phyloP scores from a whole-genome alignment of 2,329 filamentous ascomycete species.

The Aspergillus udagawae region DNA sequence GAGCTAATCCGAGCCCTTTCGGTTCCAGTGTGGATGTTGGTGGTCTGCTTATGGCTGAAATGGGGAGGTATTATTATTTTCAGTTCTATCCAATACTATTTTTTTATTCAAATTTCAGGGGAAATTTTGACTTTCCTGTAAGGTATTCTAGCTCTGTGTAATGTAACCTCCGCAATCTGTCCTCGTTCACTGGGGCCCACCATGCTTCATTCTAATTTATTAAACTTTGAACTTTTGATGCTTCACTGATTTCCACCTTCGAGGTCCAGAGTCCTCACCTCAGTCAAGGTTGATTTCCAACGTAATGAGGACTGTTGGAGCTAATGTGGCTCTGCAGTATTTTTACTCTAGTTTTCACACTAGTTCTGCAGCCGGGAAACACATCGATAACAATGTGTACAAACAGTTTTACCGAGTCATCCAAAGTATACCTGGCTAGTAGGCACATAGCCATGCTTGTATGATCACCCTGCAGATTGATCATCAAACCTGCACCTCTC shows the following conservation, averaged over 20 bases:
- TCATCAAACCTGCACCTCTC: constrained; percentile 5
- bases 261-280: too few species aligned
- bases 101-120: neutral
- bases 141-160: neutral
- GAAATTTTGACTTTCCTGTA: neutral
- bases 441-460: constrained; percentile 14
- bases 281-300: neutral
- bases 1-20: neutral
- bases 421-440: neutral
- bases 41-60: constrained; percentile 2
- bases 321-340: neutral
- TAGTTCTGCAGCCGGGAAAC: neutral
- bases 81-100: neutral
- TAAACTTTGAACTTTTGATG: neutral
- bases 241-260: neutral
- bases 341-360: neutral
- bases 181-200: neutral
- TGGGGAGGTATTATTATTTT: neutral
- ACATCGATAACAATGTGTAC: neutral
- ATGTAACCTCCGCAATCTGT: neutral
- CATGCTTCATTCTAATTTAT: neutral
- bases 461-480: constrained; percentile 18
- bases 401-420: neutral
- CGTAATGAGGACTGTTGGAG: neutral
- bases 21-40: neutral